phyloP scores from a whole-genome alignment of 2,329 filamentous ascomycete genomes.

The Claviceps pazoutovae region DNA sequence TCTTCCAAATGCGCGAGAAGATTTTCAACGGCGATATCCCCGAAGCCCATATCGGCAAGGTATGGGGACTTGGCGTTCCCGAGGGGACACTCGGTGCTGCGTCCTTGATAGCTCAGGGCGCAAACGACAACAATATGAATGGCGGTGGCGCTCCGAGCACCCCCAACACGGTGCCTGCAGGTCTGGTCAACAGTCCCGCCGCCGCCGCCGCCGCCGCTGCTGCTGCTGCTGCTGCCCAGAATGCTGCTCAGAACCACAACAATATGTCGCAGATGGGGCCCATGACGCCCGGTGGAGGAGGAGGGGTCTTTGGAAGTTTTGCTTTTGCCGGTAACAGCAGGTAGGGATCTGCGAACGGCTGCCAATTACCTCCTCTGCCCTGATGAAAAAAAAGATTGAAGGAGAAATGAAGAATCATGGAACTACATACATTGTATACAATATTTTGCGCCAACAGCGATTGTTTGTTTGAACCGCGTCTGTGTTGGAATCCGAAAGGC shows the following conservation, averaged over 20 bases:
- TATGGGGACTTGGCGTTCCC: slow-evolving; percentile 79
- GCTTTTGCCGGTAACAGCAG: slow-evolving; percentile 32
- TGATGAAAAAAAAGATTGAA: not conserved
- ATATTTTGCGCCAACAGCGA: not conserved
- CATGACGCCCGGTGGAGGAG: slow-evolving; percentile 65
- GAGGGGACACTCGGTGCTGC: slow-evolving; percentile 30
- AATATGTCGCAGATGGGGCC: slow-evolving; percentile 46
- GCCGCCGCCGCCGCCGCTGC: slow-evolving; percentile 18
- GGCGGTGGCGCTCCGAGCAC: slow-evolving; percentile 38
- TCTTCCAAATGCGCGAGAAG: slow-evolving; percentile 81
- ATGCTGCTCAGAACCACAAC: slow-evolving; percentile 36
- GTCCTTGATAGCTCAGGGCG: slow-evolving; percentile 19
- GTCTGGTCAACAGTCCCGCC: slow-evolving; percentile 32
- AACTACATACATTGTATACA: not conserved
- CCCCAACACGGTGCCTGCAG: slow-evolving; percentile 51
- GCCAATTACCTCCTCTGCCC: slow-evolving; percentile 4
- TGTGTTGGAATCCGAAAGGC: no score
- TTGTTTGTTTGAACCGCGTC: not conserved
- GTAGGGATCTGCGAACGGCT: slow-evolving; percentile 13
- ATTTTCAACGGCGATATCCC: slow-evolving; percentile 76
- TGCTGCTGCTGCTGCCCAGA: slow-evolving; percentile 27
- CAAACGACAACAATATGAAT: slow-evolving; percentile 24
- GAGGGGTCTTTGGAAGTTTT: slow-evolving; percentile 65
- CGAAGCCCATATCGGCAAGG: slow-evolving; percentile 73
- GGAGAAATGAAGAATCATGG: not conserved